Base-by-base conservation (phyloP, 768 basidiomycete species). In the Pholiota conissans region DNA sequence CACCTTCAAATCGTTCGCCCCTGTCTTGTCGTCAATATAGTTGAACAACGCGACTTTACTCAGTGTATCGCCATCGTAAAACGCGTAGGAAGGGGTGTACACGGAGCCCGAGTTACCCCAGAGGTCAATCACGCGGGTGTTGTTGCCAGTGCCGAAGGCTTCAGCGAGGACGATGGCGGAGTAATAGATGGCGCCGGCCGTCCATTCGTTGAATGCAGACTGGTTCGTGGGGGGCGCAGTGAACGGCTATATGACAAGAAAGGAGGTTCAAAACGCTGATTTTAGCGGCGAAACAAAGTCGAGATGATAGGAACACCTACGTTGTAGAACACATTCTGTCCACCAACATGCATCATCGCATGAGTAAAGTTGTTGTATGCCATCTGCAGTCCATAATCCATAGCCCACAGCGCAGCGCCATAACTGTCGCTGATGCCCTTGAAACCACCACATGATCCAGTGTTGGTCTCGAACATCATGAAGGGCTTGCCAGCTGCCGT, bases 121-220 rank as follows among this genome's bases (percentile, higher is more conserved):
- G 29, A 90, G 76, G 69, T 93, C 91, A 30, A 89, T 71, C 28
- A 93, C 77, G 58, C 83, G 88, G 1, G 88, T 83, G 1, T 69
- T 73, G 69, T 86, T 85, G 37, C 82, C 80, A 45, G 78, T 74
- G n/a, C 89, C 90, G 29, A 93, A 76, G 3, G 80, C 77, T 69
- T 93, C 91, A 0, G 90, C 82, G 37, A 89, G 75, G 60, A 86
- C 78, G 24, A 95, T 71, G 1, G 86, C 79, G 1, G 91, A 79
- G 70, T 93, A 93, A 73, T 89, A 91, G 45, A 87, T 72, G 0
- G 87, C 80, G 3, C 89, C 89, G 35, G 89, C 77, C 1, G 88
- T 88, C 90, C 90, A 93, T 69, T 87, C 74, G 58, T 80, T 80
- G 69, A 76, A 83, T 0, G 74, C 61, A 0, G 84, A 79, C 61